phyloP scores from a whole-genome alignment of 2,329 filamentous ascomycete species.

The Whalleya microplaca region DNA sequence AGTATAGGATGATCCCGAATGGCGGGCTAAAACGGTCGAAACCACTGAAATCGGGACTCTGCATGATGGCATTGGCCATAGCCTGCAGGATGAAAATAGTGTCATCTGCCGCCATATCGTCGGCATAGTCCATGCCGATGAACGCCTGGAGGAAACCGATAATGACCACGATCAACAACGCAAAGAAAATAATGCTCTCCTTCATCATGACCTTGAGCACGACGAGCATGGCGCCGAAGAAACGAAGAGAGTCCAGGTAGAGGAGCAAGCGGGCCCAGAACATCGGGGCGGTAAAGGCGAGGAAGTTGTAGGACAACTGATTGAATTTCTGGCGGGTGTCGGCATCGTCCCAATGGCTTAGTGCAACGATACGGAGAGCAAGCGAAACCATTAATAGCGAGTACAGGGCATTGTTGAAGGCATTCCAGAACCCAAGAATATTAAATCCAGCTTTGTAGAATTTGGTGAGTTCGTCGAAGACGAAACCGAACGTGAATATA shows the following conservation, averaged over 20 bases:
- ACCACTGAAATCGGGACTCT: constrained; percentile 83
- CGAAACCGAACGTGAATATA: constrained; percentile 86
- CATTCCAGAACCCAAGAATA: constrained; percentile 96
- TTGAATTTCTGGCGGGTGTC: constrained; percentile 68
- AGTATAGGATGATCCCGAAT: constrained; percentile 94
- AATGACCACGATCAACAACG: constrained; percentile 81
- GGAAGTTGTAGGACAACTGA: constrained; percentile 86
- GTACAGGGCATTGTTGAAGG: constrained; percentile 88
- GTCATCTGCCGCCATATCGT: constrained; percentile 71
- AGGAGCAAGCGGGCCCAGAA: constrained; percentile 94
- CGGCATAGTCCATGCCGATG: constrained; percentile 83
- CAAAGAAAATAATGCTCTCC: constrained; percentile 94
- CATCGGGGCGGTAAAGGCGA: constrained; percentile 92
- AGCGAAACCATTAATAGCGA: constrained; percentile 78
- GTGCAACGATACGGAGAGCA: constrained; percentile 75
- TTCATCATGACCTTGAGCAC: constrained; percentile 96
- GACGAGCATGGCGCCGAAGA: constrained; percentile 98
- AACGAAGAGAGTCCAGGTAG: constrained; percentile 90
- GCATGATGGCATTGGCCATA: constrained; percentile 90
- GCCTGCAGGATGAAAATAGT: constrained; percentile 75
- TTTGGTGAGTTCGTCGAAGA: constrained; percentile 86
- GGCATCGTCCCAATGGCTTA: constrained; percentile 60
- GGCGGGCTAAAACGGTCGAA: constrained; percentile 92
- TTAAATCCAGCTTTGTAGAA: constrained; percentile 92
- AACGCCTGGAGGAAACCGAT: constrained; percentile 92